phyloP scores from a whole-genome alignment of 2,329 filamentous ascomycete species.

The Didymella pomorum region DNA sequence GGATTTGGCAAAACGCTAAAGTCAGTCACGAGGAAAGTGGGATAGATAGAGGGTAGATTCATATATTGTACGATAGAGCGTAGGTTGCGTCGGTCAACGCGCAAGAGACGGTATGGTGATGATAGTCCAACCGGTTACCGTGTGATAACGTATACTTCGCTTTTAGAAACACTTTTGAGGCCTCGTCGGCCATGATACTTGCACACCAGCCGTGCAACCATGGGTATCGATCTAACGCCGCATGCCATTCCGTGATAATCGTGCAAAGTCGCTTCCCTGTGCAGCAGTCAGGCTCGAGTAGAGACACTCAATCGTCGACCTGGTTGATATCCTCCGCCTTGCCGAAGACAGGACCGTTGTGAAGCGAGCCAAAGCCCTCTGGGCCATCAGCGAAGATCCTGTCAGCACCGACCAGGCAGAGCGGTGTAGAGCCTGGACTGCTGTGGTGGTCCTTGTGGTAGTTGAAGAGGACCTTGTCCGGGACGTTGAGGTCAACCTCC shows the following conservation, averaged over 20 bases:
- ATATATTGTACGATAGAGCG: background rate
- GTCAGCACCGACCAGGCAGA: constrained; percentile 5
- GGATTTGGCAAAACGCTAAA: too few relatives aligned
- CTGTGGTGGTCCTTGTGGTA: constrained; percentile 15
- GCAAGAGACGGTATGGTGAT: background rate
- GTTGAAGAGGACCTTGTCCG: constrained; percentile 2
- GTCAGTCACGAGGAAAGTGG: background rate
- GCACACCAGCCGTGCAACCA: background rate
- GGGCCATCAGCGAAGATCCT: constrained; percentile 12
- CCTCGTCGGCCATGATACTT: background rate
- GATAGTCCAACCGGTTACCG: background rate
- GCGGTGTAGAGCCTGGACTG: constrained; percentile 1
- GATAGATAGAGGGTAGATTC: background rate
- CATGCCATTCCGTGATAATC: background rate
- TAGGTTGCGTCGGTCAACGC: background rate
- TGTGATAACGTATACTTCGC: background rate
- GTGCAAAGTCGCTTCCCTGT: background rate
- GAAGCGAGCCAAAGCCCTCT: background rate
- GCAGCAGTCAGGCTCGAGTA: too few relatives aligned
- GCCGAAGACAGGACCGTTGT: background rate
- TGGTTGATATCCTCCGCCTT: constrained; percentile 1
- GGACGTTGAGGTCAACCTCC: too few relatives aligned
- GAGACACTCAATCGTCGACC: background rate
- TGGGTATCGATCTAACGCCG: constrained; percentile 2
- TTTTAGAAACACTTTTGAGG: constrained; percentile 1